A percentile compares a stretch with the other conserved stretches of the same genome.
Evolutionary conservation across 2,329 filamentous ascomycete genomes (phyloP).

Genomic region (Berkeleyomyces basicola): DNA sequence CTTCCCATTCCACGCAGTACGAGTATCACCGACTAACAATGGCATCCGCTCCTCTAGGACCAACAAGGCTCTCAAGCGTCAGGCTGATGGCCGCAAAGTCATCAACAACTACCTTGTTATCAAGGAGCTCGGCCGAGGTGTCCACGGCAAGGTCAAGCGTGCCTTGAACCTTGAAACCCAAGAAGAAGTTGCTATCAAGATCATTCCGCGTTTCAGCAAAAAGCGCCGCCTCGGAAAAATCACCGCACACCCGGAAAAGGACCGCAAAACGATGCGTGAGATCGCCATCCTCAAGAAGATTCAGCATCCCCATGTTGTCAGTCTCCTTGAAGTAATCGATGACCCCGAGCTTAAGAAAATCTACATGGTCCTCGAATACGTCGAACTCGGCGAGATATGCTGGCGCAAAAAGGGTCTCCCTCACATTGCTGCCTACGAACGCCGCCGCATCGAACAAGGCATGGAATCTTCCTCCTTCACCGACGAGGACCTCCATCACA

Average conservation of each 20-base stretch:
- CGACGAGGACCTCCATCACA: constrained; percentile 37
- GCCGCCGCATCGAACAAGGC: constrained; percentile 60
- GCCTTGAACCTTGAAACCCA: constrained; percentile 62
- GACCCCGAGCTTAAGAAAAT: constrained; percentile 94
- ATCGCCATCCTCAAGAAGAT: constrained; percentile 98
- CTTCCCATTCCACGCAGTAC: not conserved
- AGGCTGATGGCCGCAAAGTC: constrained; percentile 76
- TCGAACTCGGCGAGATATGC: constrained; percentile 81
- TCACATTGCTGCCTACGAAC: constrained; percentile 70
- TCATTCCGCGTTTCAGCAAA: constrained; percentile 90
- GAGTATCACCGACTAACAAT: not conserved
- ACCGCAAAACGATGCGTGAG: constrained; percentile 77
- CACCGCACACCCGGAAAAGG: constrained; percentile 37
- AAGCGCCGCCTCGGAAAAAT: constrained; percentile 80
- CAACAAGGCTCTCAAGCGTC: constrained; percentile 76
- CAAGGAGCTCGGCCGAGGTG: constrained; percentile 85
- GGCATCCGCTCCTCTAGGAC: constrained; percentile 35
- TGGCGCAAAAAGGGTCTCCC: constrained; percentile 83
- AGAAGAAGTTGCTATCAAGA: constrained; percentile 90
- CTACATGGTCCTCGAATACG: constrained; percentile 92
- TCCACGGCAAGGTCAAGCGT: constrained; percentile 95
- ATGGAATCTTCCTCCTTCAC: constrained; percentile 23
- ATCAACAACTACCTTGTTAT: constrained; percentile 98
- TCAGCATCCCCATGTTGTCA: constrained; percentile 90
- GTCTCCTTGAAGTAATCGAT: constrained; percentile 89